Evolutionary conservation across 2,329 filamentous ascomycete genomes (phyloP).

Genomic region (Lecanoromycetidae sp.): DNA sequence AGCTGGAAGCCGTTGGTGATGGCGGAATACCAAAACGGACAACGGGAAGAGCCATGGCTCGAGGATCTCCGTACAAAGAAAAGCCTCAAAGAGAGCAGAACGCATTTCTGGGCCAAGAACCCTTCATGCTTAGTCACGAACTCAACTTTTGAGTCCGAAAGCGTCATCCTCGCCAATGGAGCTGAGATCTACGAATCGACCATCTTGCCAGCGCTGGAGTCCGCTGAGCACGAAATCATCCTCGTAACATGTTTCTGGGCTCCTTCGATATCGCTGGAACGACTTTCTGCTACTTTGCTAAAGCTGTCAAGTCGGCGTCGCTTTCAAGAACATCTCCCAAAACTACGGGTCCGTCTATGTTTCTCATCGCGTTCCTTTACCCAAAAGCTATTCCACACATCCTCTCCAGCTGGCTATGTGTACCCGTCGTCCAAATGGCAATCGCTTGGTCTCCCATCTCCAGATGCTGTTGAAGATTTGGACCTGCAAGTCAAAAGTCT

Average conservation of each 20-base stretch:
- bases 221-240: constrained; percentile 53
- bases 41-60: neutral
- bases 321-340: constrained; percentile 23
- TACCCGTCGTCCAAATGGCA: constrained; percentile 51
- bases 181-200: constrained; percentile 30
- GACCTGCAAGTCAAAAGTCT: constrained; percentile 62
- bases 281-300: constrained; percentile 46
- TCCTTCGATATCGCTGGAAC: constrained; percentile 47
- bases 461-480: constrained; percentile 45
- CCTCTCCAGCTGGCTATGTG: constrained; percentile 47
- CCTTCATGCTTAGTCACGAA: constrained; percentile 26
- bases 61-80: neutral
- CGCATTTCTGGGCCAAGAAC: constrained; percentile 27
- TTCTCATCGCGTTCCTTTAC: constrained; percentile 61
- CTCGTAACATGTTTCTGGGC: constrained; percentile 80
- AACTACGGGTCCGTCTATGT: constrained; percentile 56
- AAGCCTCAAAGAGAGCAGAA: constrained; percentile 1
- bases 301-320: constrained; percentile 43
- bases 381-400: constrained; percentile 64
- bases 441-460: constrained; percentile 50
- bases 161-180: constrained; percentile 35
- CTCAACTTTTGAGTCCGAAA: constrained; percentile 19
- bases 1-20: neutral
- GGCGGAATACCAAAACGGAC: neutral
- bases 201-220: constrained; percentile 49